Percentiles rank a stretch among this genome's conserved stretches.
phyloP scores from a whole-genome alignment of 495 filamentous ascomycete species.

The Hypomontagnella submonticulosa region DNA sequence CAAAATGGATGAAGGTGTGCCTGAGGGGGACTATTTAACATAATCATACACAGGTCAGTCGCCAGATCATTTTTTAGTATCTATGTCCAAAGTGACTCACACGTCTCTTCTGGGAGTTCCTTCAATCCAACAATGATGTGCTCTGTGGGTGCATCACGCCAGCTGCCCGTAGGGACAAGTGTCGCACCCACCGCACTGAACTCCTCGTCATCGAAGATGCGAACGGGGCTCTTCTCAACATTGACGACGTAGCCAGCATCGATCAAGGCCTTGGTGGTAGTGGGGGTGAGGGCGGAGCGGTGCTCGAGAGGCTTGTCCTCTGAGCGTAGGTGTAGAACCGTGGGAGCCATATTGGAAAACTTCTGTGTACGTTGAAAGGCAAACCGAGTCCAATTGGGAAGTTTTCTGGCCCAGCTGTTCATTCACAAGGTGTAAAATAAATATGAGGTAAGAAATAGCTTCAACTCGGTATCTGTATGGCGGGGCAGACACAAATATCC shows the following conservation, averaged over 20 bases:
- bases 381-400: slow-evolving; percentile 19
- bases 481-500: slow-evolving; percentile 12
- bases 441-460: neutral
- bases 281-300: slow-evolving; percentile 64
- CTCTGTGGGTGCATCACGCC: slow-evolving; percentile 77
- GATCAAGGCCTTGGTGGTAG: slow-evolving; percentile 80
- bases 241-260: slow-evolving; percentile 86
- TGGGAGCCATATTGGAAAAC: slow-evolving; percentile 44
- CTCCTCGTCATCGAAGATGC: slow-evolving; percentile 85
- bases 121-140: slow-evolving; percentile 93
- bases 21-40: slow-evolving; percentile 72
- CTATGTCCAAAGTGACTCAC: slow-evolving; percentile 49
- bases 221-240: slow-evolving; percentile 80
- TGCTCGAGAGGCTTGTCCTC: slow-evolving; percentile 69
- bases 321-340: slow-evolving; percentile 57
- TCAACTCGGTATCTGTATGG: slow-evolving; percentile 15
- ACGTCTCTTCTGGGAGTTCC: slow-evolving; percentile 89
- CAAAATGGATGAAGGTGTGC: slow-evolving; percentile 89
- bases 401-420: neutral
- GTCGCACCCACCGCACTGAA: slow-evolving; percentile 72
- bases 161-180: slow-evolving; percentile 84
- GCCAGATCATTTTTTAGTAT: neutral
- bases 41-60: slow-evolving; percentile 11
- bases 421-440: slow-evolving; percentile 12
- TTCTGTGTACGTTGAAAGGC: neutral